Percentiles rank a stretch among this genome's conserved stretches.
These are phyloP conservation scores for Skeletonema grethae DNA, from an alignment of 108 stramenopile genomes.

Conservation along the genomic window DNA sequence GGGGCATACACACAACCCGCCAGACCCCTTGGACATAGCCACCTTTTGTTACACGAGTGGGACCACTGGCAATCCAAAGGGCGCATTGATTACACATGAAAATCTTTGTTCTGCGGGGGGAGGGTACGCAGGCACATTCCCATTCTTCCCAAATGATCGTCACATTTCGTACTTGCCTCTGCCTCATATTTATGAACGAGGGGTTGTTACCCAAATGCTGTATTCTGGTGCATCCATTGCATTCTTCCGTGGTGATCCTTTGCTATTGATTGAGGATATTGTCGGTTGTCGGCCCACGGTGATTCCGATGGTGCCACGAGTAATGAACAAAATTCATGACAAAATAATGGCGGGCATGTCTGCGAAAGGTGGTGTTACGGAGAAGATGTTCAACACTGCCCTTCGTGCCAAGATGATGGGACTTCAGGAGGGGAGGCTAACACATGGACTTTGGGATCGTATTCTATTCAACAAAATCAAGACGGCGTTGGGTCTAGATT, in stretches of 20 bases:
- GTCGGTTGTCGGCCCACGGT: slow-evolving; percentile 91
- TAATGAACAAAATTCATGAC: slow-evolving; percentile 95
- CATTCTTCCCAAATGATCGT: slow-evolving; percentile 66
- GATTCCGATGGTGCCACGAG: slow-evolving; percentile 91
- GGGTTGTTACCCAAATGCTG: slow-evolving; percentile 65
- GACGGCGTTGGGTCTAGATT: slow-evolving; percentile 88
- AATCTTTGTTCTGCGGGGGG: slow-evolving; percentile 77
- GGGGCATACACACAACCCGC: slow-evolving; percentile 59
- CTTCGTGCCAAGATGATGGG: slow-evolving; percentile 83
- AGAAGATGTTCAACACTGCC: slow-evolving; percentile 90
- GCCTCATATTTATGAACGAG: slow-evolving; percentile 96
- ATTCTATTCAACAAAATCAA: slow-evolving; percentile 94
- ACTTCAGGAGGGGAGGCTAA: slow-evolving; percentile 59
- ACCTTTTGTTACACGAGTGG: slow-evolving; percentile 74
- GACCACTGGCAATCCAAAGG: slow-evolving; percentile 85
- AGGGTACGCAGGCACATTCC: slow-evolving; percentile 39
- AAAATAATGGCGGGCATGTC: slow-evolving; percentile 88
- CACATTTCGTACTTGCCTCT: slow-evolving; percentile 95
- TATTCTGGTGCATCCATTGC: slow-evolving; percentile 75
- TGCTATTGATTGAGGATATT: slow-evolving; percentile 81
- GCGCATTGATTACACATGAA: slow-evolving; percentile 89
- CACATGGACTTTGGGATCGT: slow-evolving; percentile 89
- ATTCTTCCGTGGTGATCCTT: slow-evolving; percentile 89
- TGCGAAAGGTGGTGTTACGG: slow-evolving; percentile 87
- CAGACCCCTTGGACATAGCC: slow-evolving; percentile 72